A percentile compares a stretch with the other conserved stretches of the same genome.
These are phyloP conservation scores for Ilyonectria sp. DNA, from an alignment of 2,329 filamentous ascomycete genomes.

Conservation along the genomic window DNA sequence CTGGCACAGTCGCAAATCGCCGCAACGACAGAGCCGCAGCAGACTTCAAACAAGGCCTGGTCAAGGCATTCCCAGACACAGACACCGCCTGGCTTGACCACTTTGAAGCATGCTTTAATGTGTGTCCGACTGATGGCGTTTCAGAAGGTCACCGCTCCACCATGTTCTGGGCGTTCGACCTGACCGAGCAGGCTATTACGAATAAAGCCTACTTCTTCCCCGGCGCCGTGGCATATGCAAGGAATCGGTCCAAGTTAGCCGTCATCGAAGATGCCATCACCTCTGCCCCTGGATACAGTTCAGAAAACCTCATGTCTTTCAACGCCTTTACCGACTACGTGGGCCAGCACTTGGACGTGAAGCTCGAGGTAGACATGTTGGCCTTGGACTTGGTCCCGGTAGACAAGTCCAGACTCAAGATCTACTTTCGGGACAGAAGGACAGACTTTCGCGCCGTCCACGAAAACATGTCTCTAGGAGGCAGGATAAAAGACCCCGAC, in stretches of 20 bases:
- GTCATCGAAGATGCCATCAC: constrained; percentile 42
- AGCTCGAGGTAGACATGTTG: constrained; percentile 46
- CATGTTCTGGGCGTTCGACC: constrained; percentile 29
- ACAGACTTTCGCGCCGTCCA: constrained; percentile 50
- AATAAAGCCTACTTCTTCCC: constrained; percentile 35
- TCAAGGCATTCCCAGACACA: constrained; percentile 5
- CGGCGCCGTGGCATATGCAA: constrained; percentile 4
- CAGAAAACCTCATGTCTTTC: background rate
- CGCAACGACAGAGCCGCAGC: constrained; percentile 37
- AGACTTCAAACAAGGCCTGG: background rate
- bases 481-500: background rate
- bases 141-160: constrained; percentile 4
- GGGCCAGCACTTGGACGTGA: background rate
- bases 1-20: constrained; percentile 47
- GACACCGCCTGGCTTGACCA: constrained; percentile 15
- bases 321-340: constrained; percentile 10
- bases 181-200: background rate
- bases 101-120: background rate
- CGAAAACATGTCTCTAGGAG: constrained; percentile 45
- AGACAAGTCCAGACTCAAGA: constrained; percentile 52
- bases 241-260: too few species aligned
- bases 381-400: constrained; percentile 52
- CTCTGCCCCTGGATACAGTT: constrained; percentile 23
- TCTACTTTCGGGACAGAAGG: constrained; percentile 52
- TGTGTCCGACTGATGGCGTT: too few species aligned